Evolutionary conservation across 805 yeast genomes (phyloP), one percentile per base, ranked within the genome.

Genomic region (Pichia cephalocereana): DNA sequence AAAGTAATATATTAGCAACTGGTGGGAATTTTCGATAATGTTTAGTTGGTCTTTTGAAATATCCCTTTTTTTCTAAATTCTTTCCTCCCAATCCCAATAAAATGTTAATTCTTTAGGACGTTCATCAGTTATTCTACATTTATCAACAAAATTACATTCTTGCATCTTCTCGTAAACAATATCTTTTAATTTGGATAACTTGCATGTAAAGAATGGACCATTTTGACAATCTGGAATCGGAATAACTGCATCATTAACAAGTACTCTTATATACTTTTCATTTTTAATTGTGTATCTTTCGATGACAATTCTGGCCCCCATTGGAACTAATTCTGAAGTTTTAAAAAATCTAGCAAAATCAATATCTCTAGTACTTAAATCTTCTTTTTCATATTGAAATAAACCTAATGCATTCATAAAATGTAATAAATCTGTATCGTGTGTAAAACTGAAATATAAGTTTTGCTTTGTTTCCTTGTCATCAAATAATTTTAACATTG

Each of bases 341-440:
- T 61, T 63, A 57, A 74, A 75, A 32, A 70, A 68, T 49, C 71
- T 62, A 17, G 67, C 66, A 63, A 74, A 74, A 15, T 65, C 69
- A 41, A 78, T 70, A 44, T 67, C 65, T 51, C 70, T 70, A 15
- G 48, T 44, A 18, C 51, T 48, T 7, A 73, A 60, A 4, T 80
- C 72, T 39, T 70, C 67, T 4, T 56, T 48, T 36, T 57, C 63
- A 18, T 76, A 69, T 52, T 70, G 67, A 49, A 73, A 51, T 9
- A 50, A 28, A 8, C 87, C 89, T 43, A 85, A 64, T 2, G 91
- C 85, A 30, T 86, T 69, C 56, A 82, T 67, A 55, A 74, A 80
- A 40, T 81, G 69, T 52, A 79, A 69, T 40, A 86, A 64, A 52
- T 82, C 83, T 38, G 83, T 75, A 61, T 87, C 95, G 59, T 87